These are phyloP conservation scores for Herpetospermum pedunculosum DNA, from an alignment of 306 rosid species.

Conservation along the genomic window DNA sequence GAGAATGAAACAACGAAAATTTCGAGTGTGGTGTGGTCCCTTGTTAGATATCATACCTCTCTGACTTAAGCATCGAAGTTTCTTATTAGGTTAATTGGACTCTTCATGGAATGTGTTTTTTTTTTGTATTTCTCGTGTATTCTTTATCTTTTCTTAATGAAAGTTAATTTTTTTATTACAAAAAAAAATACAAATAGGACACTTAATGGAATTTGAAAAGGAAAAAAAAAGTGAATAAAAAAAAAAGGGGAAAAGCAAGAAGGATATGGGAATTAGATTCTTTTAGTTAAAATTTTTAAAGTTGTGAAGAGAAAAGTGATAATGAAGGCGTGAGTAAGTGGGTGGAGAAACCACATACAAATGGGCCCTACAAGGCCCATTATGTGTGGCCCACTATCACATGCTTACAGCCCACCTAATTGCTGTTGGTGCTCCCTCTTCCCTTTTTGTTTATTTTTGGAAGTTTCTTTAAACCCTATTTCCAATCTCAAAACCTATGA, in stretches of 20 bases:
- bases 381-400: background rate
- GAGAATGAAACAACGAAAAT: no score
- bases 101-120: no score
- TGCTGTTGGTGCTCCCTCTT: background rate
- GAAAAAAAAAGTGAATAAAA: background rate
- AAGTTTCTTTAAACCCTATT: background rate
- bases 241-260: background rate
- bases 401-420: background rate
- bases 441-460: background rate
- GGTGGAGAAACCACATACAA: background rate
- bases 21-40: no score
- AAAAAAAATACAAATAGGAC: no score
- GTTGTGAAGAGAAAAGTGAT: background rate
- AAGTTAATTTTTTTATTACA: no score
- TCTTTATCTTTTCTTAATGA: no score
- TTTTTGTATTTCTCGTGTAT: no score
- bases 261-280: background rate
- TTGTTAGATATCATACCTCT: no score
- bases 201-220: background rate
- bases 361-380: constrained; percentile 8
- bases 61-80: no score
- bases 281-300: no score
- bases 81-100: no score
- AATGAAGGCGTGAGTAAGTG: constrained; percentile 7
- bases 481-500: background rate